Conservation (phyloP, 1,284 basidiomycete species). For the Microbotryomycetes sp. region DNA sequence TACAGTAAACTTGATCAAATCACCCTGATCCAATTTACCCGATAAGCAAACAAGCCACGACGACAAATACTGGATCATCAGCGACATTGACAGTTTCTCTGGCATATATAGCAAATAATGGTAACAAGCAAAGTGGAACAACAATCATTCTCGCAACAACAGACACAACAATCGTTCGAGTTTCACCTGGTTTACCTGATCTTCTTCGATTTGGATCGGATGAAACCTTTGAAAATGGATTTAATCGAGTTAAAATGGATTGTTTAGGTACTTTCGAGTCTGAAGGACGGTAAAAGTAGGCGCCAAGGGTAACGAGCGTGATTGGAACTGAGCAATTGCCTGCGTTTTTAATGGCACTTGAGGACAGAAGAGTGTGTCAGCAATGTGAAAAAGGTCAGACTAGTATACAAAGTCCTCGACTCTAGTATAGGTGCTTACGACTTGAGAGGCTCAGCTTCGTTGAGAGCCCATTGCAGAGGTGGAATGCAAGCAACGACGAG, state of each 20-base stretch:
- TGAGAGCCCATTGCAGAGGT: slow-evolving; percentile 42
- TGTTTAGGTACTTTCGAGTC: slow-evolving; percentile 7
- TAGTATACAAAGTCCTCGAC: neutral
- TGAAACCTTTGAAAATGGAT: slow-evolving; percentile 3
- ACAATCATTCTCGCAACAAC: slow-evolving; percentile 42
- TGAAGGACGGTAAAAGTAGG: slow-evolving; percentile 36
- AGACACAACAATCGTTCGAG: slow-evolving; percentile 39
- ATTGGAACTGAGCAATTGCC: slow-evolving; percentile 46
- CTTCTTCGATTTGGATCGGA: neutral
- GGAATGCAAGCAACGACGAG: slow-evolving; percentile 45
- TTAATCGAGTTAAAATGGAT: slow-evolving; percentile 5
- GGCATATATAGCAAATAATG: slow-evolving; percentile 37
- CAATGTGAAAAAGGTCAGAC: neutral
- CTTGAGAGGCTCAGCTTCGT: slow-evolving; percentile 42
- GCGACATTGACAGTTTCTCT: slow-evolving; percentile 32
- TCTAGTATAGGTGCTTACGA: slow-evolving; percentile 24
- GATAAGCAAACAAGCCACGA: slow-evolving; percentile 35
- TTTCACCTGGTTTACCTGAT: slow-evolving; percentile 6
- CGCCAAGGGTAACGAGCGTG: slow-evolving; percentile 46
- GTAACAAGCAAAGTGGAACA: slow-evolving; percentile 42
- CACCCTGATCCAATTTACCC: slow-evolving; percentile 17
- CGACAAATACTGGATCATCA: slow-evolving; percentile 37
- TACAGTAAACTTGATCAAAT: slow-evolving; percentile 7
- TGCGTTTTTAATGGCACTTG: slow-evolving; percentile 42
- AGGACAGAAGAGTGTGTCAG: slow-evolving; percentile 3